A percentile compares a stretch with the other conserved stretches of the same genome.
Evolutionary conservation across 2,329 filamentous ascomycete genomes (phyloP).

Genomic region (Xylaria sp.): DNA sequence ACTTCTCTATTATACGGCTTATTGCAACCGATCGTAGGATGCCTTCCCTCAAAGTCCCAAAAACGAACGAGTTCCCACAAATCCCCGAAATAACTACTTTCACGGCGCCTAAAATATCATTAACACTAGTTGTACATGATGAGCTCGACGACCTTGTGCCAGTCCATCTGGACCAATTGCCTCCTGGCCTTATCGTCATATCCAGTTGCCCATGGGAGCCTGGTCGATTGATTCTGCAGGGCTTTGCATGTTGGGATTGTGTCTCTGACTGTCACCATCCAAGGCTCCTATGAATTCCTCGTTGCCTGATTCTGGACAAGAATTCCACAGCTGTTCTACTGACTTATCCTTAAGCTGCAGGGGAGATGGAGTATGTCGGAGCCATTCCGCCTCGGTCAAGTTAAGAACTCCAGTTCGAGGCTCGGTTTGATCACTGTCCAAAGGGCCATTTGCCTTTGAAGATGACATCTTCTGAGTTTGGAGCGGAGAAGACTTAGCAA

Average conservation of each 20-base stretch:
- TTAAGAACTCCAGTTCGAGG: slow-evolving; percentile 26
- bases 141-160: not conserved
- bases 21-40: not conserved
- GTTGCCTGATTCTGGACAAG: slow-evolving; percentile 19
- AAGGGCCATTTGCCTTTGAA: slow-evolving; percentile 17
- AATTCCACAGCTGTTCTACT: slow-evolving; percentile 32
- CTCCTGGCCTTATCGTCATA: slow-evolving; percentile 22
- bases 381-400: slow-evolving; percentile 41
- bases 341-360: slow-evolving; percentile 19
- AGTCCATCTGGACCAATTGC: not conserved
- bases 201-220: slow-evolving; percentile 35
- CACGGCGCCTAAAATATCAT: not conserved
- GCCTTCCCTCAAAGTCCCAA: not conserved
- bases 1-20: not conserved
- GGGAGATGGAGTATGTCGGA: slow-evolving; percentile 40
- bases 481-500: slow-evolving; percentile 27
- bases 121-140: not conserved
- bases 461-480: slow-evolving; percentile 19
- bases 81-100: not conserved
- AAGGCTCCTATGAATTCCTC: not conserved
- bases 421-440: slow-evolving; percentile 4
- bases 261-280: not conserved
- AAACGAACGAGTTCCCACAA: slow-evolving; percentile 3
- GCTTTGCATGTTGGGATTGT: not conserved
- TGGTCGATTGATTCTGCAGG: slow-evolving; percentile 5